These are phyloP conservation scores for Lasiosphaeria hispida DNA, from an alignment of 495 filamentous ascomycete species.

Conservation along the genomic window DNA sequence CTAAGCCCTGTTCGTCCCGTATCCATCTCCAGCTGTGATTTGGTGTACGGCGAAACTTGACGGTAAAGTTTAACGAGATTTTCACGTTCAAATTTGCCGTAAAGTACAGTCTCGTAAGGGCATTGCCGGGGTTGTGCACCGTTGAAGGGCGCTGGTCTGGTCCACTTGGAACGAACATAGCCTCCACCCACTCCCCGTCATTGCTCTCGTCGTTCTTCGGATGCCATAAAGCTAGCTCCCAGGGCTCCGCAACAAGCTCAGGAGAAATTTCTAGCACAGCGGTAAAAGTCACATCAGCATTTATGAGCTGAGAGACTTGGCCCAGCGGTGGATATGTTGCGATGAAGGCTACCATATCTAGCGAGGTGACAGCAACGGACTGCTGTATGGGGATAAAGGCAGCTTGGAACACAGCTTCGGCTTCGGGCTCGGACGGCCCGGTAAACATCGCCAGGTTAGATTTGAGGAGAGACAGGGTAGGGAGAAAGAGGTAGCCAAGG, in stretches of 20 bases:
- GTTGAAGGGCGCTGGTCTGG: constrained; percentile 33
- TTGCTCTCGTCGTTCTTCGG: constrained; percentile 44
- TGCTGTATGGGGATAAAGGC: constrained; percentile 23
- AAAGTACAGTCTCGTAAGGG: constrained; percentile 44
- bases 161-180: constrained; percentile 38
- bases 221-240: constrained; percentile 78
- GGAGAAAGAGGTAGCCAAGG: not conserved
- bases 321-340: constrained; percentile 64
- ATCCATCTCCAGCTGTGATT: constrained; percentile 71
- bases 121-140: constrained; percentile 34
- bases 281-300: constrained; percentile 55
- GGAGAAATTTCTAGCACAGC: constrained; percentile 69
- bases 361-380: not conserved
- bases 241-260: constrained; percentile 53
- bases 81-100: constrained; percentile 40
- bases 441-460: not conserved
- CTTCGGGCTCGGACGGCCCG: constrained; percentile 11
- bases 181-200: constrained; percentile 46
- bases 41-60: constrained; percentile 63
- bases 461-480: not conserved
- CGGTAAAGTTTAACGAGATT: constrained; percentile 62
- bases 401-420: constrained; percentile 20
- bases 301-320: constrained; percentile 60
- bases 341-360: constrained; percentile 32
- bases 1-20: constrained; percentile 56